Evolutionary conservation across 78 protist genomes (phyloP).

Genomic region (Bodo saltans): DNA sequence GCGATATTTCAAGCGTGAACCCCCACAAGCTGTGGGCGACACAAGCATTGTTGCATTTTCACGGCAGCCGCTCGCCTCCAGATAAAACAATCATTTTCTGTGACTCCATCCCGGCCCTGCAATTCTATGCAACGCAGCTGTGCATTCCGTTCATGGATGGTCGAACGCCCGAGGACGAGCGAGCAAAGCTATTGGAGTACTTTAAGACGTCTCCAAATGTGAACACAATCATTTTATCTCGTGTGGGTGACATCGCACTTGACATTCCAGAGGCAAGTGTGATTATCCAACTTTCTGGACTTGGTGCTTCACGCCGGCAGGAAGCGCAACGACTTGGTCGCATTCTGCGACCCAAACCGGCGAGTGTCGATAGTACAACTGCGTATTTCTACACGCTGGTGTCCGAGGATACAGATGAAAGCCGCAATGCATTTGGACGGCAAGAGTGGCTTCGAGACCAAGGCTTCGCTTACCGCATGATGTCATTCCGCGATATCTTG

Average conservation of each 20-base stretch:
- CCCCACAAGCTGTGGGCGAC: conserved; percentile 87
- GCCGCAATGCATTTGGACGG: conserved; percentile 82
- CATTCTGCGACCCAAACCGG: conserved; percentile 85
- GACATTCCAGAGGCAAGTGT: conserved; percentile 96
- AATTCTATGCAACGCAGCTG: conserved; percentile 65
- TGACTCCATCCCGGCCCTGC: conserved; percentile 78
- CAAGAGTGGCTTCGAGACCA: conserved; percentile 95
- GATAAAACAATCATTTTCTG: conserved; percentile 92
- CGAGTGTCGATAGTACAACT: conserved; percentile 20
- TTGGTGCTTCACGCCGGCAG: conserved; percentile 88
- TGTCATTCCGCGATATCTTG: too few species aligned
- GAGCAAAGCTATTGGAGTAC: conserved; percentile 43
- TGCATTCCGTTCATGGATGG: conserved; percentile 70
- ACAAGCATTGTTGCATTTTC: conserved; percentile 76
- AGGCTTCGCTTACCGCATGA: conserved; percentile 73
- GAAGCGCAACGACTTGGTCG: conserved; percentile 99
- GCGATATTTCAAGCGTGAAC: conserved; percentile 78
- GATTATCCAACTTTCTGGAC: conserved; percentile 87
- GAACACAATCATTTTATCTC: conserved; percentile 54
- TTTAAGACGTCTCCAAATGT: conserved; percentile 45
- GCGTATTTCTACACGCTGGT: conserved; percentile 96
- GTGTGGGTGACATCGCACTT: conserved; percentile 90
- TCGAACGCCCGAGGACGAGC: conserved; percentile 55
- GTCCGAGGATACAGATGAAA: conserved; percentile 89
- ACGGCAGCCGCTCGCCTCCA: conserved; percentile 67